These are phyloP conservation scores for Fusarium bactridioides DNA, from an alignment of 2,329 filamentous ascomycete genomes.

Conservation along the genomic window DNA sequence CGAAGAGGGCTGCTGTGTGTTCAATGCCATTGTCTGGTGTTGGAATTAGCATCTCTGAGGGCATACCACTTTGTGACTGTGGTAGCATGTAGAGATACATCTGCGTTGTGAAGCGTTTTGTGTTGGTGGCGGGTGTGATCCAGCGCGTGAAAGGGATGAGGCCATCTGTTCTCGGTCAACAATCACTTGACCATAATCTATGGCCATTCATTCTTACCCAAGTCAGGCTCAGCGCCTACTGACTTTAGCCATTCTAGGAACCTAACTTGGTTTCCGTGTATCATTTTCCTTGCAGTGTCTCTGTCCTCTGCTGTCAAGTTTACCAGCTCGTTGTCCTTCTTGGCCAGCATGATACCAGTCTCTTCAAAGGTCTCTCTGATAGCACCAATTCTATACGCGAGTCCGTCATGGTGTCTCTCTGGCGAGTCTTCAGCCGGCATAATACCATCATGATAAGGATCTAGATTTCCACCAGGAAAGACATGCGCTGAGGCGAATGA, in stretches of 20 bases:
- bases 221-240: slow-evolving; percentile 69
- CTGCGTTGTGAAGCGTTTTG: slow-evolving; percentile 88
- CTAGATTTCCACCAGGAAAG: slow-evolving; percentile 90
- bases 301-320: slow-evolving; percentile 66
- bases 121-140: slow-evolving; percentile 79
- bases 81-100: slow-evolving; percentile 97
- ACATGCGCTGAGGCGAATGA: slow-evolving; percentile 94
- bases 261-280: slow-evolving; percentile 71
- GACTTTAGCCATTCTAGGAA: slow-evolving; percentile 72
- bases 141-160: slow-evolving; percentile 88
- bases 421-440: slow-evolving; percentile 56
- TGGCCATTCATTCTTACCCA: slow-evolving; percentile 56
- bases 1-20: slow-evolving; percentile 79
- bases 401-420: slow-evolving; percentile 72
- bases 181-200: neutral
- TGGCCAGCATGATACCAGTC: slow-evolving; percentile 84
- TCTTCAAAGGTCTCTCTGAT: slow-evolving; percentile 96
- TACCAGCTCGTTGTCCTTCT: slow-evolving; percentile 62
- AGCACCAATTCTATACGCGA: slow-evolving; percentile 80
- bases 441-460: slow-evolving; percentile 76
- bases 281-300: slow-evolving; percentile 70
- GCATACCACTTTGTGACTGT: slow-evolving; percentile 39
- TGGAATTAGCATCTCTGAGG: slow-evolving; percentile 66
- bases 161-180: slow-evolving; percentile 54
- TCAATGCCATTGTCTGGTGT: slow-evolving; percentile 74